Evolutionary conservation across 495 filamentous ascomycete species (phyloP).

Genomic region (Penicillium robsamsonii): DNA sequence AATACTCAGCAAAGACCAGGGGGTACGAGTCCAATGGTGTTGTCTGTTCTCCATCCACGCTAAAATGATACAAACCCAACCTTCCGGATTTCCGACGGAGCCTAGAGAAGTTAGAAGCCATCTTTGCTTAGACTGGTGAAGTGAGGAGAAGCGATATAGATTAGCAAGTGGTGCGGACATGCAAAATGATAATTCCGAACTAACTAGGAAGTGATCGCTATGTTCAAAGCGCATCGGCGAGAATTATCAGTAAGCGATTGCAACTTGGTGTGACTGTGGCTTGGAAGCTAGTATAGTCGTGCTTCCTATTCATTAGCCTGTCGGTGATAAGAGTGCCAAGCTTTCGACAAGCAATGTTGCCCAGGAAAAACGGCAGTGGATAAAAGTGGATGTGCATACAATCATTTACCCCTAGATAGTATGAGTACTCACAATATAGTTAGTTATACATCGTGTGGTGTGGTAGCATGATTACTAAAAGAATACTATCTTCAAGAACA

Average conservation of each 20-base stretch:
- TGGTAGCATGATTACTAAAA: not conserved
- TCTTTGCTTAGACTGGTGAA: not conserved
- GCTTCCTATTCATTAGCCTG: not conserved
- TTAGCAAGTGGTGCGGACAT: not conserved
- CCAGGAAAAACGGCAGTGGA: not conserved
- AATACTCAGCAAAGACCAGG: not conserved
- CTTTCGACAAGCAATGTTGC: conserved; percentile 6
- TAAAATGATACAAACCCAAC: not conserved
- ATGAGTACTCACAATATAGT: not conserved
- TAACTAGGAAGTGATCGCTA: not conserved
- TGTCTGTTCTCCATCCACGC: not conserved
- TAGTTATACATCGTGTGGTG: not conserved
- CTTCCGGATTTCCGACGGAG: not conserved
- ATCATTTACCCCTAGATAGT: not conserved
- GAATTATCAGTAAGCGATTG: not conserved
- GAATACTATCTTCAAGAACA: not conserved
- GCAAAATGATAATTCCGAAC: not conserved
- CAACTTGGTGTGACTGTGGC: conserved; percentile 2
- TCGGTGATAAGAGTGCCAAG: conserved; percentile 7
- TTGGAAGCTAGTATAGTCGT: not conserved
- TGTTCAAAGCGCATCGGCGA: not conserved
- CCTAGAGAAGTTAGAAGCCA: not conserved
- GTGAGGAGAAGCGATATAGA: not conserved
- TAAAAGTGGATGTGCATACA: not conserved
- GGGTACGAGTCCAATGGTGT: not conserved